A percentile compares a stretch with the other conserved stretches of the same genome.
These are phyloP conservation scores for Talaromyces funiculosus DNA, from an alignment of 2,329 filamentous ascomycete genomes.

Conservation along the genomic window DNA sequence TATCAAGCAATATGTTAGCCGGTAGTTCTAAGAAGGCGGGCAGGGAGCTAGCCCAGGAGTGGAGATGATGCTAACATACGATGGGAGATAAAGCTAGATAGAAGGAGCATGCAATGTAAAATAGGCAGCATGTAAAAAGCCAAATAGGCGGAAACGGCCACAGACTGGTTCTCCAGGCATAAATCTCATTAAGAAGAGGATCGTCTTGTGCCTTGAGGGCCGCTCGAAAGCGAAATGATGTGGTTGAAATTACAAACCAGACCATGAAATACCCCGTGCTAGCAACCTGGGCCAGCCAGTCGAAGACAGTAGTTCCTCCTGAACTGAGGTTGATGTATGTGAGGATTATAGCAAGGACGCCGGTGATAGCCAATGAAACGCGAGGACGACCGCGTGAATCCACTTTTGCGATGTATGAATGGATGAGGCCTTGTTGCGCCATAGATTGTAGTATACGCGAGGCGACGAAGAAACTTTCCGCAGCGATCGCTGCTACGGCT, in stretches of 20 bases:
- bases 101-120: conserved; percentile 11
- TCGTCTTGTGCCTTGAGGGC: conserved; percentile 24
- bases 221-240: conserved; percentile 27
- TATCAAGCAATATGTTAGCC: background rate
- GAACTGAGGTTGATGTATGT: conserved; percentile 29
- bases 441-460: conserved; percentile 29
- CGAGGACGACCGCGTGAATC: conserved; percentile 28
- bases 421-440: conserved; percentile 25
- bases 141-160: conserved; percentile 2
- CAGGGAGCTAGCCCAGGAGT: background rate
- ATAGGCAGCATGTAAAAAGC: conserved; percentile 16
- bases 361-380: conserved; percentile 25
- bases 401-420: conserved; percentile 23
- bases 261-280: conserved; percentile 29
- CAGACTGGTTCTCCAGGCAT: background rate
- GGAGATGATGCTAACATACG: background rate
- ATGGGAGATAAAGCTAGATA: conserved; percentile 7
- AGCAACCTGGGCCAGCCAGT: conserved; percentile 25
- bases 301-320: conserved; percentile 20
- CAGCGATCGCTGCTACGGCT: conserved; percentile 27
- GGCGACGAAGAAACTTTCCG: conserved; percentile 29
- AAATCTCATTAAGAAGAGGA: conserved; percentile 28
- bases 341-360: conserved; percentile 20
- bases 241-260: conserved; percentile 32
- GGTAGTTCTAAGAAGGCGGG: background rate